Evolutionary conservation across 495 filamentous ascomycete species (phyloP), one percentile per base, ranked within the genome.

Genomic region (Cairneyella variabilis): DNA sequence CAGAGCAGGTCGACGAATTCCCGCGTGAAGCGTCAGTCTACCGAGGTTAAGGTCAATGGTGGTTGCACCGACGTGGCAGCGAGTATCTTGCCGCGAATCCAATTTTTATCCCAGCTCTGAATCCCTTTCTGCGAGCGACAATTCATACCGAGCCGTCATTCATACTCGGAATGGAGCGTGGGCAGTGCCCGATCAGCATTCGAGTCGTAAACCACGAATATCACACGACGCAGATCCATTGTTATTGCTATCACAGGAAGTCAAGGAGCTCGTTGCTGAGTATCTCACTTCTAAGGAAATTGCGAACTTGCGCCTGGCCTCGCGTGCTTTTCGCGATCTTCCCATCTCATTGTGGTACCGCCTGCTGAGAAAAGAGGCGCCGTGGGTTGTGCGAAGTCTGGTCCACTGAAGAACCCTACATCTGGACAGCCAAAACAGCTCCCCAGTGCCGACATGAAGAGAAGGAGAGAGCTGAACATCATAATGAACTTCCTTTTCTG

Each of bases 311-410:
- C 46, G 59, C 2, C 28, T 54, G 3, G 56, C 53, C 0, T 66
- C 63, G 1, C 53, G 49, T 12, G 48, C 54, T 3, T 69, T 67
- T 27, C 32, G 40, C 1, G 42, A 65, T 6, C 53, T 71, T 0
- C 69, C 66, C 2, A 58, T 56, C 1, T 16, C 11, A 25, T 30
- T 71, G 1, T 71, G 62, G 55, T 54, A 59, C 12, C 39, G 40
- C 20, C 58, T 67, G 5, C 32, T 69, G 14, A 49, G 48, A 3
- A 32, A 57, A 40, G 66, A 71, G 18, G 67, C 68, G 66, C 67
- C 65, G 0, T 71, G 62, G 62, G n/a, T 36, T 70, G 11, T 69
- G 59, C 58, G 69, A 71, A 57, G 59, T 57, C 0, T 63, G 57
- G 52, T 27, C 20, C 12, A 22, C 16, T 32, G 1, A 4, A 3